Evolutionary conservation across 805 yeast species (phyloP).

Genomic region (Candida vartiovaarae): DNA sequence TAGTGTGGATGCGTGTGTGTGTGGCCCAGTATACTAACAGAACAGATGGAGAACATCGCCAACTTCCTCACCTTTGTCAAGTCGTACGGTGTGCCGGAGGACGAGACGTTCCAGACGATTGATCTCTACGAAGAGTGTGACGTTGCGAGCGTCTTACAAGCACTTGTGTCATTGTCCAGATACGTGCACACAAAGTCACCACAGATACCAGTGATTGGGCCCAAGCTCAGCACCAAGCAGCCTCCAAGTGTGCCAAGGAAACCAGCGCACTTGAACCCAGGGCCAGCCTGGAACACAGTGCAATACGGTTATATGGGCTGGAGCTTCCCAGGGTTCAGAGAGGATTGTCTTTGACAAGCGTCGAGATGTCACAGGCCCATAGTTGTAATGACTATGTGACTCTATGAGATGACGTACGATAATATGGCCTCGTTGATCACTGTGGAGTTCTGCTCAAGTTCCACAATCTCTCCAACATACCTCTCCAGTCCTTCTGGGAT

Average conservation of each 20-base stretch:
- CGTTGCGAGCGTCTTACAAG: constrained; percentile 71
- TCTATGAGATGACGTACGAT: constrained; percentile 13
- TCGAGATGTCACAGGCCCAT: constrained; percentile 32
- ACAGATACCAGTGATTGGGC: constrained; percentile 48
- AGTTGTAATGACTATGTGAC: neutral
- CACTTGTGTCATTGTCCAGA: constrained; percentile 68
- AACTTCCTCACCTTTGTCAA: constrained; percentile 60
- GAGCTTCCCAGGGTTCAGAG: constrained; percentile 48
- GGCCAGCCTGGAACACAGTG: constrained; percentile 43
- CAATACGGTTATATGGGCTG: constrained; percentile 57
- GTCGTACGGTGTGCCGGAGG: constrained; percentile 64
- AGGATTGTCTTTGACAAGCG: constrained; percentile 47
- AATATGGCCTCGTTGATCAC: constrained; percentile 20
- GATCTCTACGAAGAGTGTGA: constrained; percentile 70
- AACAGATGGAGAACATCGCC: constrained; percentile 77
- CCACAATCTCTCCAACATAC: constrained; percentile 22
- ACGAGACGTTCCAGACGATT: constrained; percentile 72
- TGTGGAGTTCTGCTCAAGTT: constrained; percentile 18
- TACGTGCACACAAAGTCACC: constrained; percentile 52
- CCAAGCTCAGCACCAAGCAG: constrained; percentile 41
- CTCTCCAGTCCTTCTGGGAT: constrained; percentile 27
- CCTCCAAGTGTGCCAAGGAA: constrained; percentile 48
- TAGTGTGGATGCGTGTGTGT: neutral
- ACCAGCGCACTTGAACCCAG: constrained; percentile 36
- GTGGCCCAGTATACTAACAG: neutral